Evolutionary conservation across 1,284 basidiomycete genomes (phyloP).

Genomic region (Ustilago nuda): DNA sequence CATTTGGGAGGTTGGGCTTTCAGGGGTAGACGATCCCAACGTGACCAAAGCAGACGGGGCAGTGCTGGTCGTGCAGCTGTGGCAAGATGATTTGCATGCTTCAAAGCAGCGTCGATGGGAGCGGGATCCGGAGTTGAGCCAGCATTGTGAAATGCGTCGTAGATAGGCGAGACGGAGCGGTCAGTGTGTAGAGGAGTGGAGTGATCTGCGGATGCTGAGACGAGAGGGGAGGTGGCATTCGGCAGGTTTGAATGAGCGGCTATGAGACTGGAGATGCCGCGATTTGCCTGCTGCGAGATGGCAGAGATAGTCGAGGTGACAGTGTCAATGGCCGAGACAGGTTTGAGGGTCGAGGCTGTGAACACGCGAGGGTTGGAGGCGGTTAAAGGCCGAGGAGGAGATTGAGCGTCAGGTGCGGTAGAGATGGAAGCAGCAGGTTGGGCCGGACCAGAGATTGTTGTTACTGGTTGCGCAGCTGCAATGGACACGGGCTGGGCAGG

Average conservation of each 20-base stretch:
- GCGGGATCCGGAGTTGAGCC: constrained; percentile 22
- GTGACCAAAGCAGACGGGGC: constrained; percentile 37
- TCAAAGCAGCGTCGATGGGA: constrained; percentile 26
- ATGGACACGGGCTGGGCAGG: background rate
- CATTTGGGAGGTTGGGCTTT: constrained; percentile 6
- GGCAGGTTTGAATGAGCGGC: constrained; percentile 19
- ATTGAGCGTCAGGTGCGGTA: background rate
- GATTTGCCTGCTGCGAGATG: constrained; percentile 45
- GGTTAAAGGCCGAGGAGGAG: background rate
- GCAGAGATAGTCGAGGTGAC: constrained; percentile 45
- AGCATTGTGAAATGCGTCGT: constrained; percentile 47
- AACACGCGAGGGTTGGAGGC: constrained; percentile 22
- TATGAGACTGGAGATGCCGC: constrained; percentile 37
- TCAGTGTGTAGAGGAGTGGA: constrained; percentile 28
- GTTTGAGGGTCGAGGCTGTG: constrained; percentile 33
- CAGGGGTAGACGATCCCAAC: constrained; percentile 38
- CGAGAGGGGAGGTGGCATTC: constrained; percentile 19
- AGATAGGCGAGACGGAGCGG: constrained; percentile 48
- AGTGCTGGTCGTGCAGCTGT: background rate
- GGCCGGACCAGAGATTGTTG: background rate
- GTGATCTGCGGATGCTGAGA: constrained; percentile 10
- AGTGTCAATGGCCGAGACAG: constrained; percentile 33
- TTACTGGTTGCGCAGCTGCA: constrained; percentile 2
- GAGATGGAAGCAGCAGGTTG: background rate
- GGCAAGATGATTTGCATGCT: background rate